phyloP scores from a whole-genome alignment of 2,329 filamentous ascomycete species.

The Penicillium sp. region DNA sequence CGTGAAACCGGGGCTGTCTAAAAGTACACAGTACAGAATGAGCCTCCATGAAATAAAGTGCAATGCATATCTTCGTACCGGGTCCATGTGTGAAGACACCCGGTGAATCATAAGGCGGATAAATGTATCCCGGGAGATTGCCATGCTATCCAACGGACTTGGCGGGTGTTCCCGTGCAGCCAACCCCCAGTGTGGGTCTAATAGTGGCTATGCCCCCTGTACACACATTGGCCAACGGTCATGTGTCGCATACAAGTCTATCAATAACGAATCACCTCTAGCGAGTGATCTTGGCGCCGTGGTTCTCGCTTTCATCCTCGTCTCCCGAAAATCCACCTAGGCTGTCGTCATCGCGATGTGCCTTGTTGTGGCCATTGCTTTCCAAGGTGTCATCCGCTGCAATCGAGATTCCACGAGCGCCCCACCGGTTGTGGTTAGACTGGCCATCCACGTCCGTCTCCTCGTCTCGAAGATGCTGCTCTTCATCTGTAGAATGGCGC shows the following conservation, averaged over 20 bases:
- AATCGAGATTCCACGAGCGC: slow-evolving; percentile 59
- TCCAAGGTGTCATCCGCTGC: slow-evolving; percentile 57
- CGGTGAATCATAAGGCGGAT: not conserved
- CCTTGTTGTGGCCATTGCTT: slow-evolving; percentile 18
- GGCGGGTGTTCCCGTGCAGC: slow-evolving; percentile 6
- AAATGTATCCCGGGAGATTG: not conserved
- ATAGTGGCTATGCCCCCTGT: not conserved
- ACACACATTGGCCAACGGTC: not conserved
- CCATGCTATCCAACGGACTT: not conserved
- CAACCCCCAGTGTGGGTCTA: not conserved
- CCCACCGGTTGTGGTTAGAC: slow-evolving; percentile 53
- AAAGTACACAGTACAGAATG: not conserved
- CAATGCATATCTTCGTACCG: slow-evolving; percentile 1
- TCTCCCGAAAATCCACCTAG: slow-evolving; percentile 13
- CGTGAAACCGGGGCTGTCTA: not conserved
- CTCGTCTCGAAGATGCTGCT: slow-evolving; percentile 37
- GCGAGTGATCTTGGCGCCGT: slow-evolving; percentile 1
- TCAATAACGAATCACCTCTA: not conserved
- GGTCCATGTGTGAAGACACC: not conserved
- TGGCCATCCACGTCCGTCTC: slow-evolving; percentile 29
- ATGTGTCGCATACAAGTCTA: not conserved
- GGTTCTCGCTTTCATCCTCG: slow-evolving; percentile 6
- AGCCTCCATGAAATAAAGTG: not conserved
- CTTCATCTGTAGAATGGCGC: slow-evolving; percentile 38
- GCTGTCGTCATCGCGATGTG: slow-evolving; percentile 8